Base-by-base conservation (phyloP, 2,329 filamentous ascomycete genomes). In the Ophiosphaerella korrae region DNA sequence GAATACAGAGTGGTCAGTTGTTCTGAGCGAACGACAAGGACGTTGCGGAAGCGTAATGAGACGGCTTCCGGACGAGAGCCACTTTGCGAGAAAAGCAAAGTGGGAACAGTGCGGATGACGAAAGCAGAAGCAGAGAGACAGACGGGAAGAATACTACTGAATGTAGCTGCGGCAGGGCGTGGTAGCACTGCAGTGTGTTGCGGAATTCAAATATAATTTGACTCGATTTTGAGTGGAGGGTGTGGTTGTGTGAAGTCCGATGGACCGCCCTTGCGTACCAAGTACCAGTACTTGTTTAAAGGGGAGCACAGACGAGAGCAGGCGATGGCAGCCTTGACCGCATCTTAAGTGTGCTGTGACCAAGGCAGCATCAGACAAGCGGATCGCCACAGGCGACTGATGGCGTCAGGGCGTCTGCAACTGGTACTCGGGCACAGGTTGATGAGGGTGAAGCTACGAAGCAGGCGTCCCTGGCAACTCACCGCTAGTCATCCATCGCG, bases 31-130 rank as follows among this genome's bases (percentile, higher is more conserved):
- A 64, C 55, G 43, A 63, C 53, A 60, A 61, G 38, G 57, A 65
- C 63, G 66, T 58, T 71, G 66, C 67, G 65, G 67, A 71, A 69
- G 60, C 61, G 52, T 63, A 48, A 63, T 56, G 57, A 64, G 55
- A 64, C 60, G 55, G 63, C 63, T 69, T 70, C 57, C 55, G 60
- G 57, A 64, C 47, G 52, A 60, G 55, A 58, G 45, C 43, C 60
- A 66, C 64, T 65, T 68, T 66, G 65, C 61, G 58, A 50, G 58
- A 68, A 66, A 67, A 64, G 64, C 68, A 69, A 70, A 68, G 67
- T 66, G 62, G 57, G 50, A 53, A 62, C 53, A 67, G 57, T 50
- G 58, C 50, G 44, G 53, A 29, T 29, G 11, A 58, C 60, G 51
- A 47, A 51, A 57, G 63, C 61, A 68, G 59, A 66, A 64, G 48